Evolutionary conservation across 495 filamentous ascomycete genomes (phyloP).

Genomic region (Viridothelium virens): DNA sequence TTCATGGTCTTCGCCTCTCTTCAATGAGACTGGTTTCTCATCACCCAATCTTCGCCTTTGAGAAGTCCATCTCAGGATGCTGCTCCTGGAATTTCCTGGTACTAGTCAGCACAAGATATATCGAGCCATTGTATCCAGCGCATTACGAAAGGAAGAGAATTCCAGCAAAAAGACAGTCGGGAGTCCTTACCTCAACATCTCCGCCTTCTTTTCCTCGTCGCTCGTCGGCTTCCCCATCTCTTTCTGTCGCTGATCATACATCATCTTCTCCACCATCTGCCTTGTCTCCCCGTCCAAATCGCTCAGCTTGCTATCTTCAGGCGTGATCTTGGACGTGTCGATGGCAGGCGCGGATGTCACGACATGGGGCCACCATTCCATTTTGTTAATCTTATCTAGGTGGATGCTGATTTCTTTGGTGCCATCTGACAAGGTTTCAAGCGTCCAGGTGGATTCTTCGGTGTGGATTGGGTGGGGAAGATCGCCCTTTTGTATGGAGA

Average conservation of each 20-base stretch:
- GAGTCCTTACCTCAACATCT: conserved; percentile 57
- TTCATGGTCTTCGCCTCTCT: background rate
- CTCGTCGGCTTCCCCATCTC: conserved; percentile 79
- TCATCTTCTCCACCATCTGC: conserved; percentile 99
- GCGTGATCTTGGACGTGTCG: conserved; percentile 89
- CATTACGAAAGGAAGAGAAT: background rate
- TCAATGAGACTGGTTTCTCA: background rate
- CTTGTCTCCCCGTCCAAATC: conserved; percentile 95
- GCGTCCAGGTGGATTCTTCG: conserved; percentile 92
- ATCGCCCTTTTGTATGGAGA: conserved; percentile 52
- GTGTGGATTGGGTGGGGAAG: conserved; percentile 69
- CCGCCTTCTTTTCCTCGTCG: conserved; percentile 87
- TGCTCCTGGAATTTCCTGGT: conserved; percentile 66
- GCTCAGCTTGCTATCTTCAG: conserved; percentile 79
- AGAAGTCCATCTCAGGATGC: conserved; percentile 83
- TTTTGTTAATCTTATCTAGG: conserved; percentile 93
- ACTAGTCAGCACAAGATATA: background rate
- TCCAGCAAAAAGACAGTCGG: background rate
- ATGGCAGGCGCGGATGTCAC: conserved; percentile 76
- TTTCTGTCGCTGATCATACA: conserved; percentile 98
- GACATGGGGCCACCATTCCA: conserved; percentile 97
- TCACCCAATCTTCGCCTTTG: conserved; percentile 65
- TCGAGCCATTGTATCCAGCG: background rate
- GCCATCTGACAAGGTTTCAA: conserved; percentile 55
- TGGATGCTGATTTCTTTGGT: conserved; percentile 79